These are phyloP conservation scores for Penicillium janthinellum DNA, from an alignment of 2,329 filamentous ascomycete species.

Conservation along the genomic window DNA sequence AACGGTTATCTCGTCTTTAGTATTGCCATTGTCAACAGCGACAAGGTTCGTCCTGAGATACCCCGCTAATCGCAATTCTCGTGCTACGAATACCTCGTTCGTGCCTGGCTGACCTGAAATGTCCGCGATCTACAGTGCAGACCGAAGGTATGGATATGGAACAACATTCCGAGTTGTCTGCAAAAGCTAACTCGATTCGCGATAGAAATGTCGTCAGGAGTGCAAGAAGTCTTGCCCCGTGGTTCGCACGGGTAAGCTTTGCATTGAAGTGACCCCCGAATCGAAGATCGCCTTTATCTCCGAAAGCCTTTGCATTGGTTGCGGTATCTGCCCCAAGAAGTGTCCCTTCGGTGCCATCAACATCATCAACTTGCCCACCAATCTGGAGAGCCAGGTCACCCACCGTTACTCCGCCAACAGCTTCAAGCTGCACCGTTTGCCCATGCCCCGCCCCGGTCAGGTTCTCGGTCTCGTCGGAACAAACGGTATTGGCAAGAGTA, in stretches of 20 bases:
- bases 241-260: slow-evolving; percentile 94
- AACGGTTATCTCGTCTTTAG: slow-evolving; percentile 50
- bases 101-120: slow-evolving; percentile 44
- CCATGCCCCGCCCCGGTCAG: slow-evolving; percentile 92
- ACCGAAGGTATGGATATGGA: slow-evolving; percentile 65
- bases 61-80: slow-evolving; percentile 44
- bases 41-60: slow-evolving; percentile 70
- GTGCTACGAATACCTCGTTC: slow-evolving; percentile 25
- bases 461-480: slow-evolving; percentile 96
- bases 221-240: slow-evolving; percentile 99
- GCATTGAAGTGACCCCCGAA: slow-evolving; percentile 86
- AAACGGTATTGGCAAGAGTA: slow-evolving; percentile 99
- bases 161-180: background rate
- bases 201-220: slow-evolving; percentile 94
- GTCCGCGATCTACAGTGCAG: slow-evolving; percentile 66
- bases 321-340: slow-evolving; percentile 99
- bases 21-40: slow-evolving; percentile 97
- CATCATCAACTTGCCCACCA: slow-evolving; percentile 99
- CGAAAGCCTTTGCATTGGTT: slow-evolving; percentile 93
- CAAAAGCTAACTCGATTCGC: background rate
- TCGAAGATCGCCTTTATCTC: slow-evolving; percentile 98
- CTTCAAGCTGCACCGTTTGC: slow-evolving; percentile 97
- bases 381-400: slow-evolving; percentile 96
- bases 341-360: slow-evolving; percentile 98
- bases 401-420: slow-evolving; percentile 99